Conservation (phyloP, 352 stramenopile genomes). For the Phytopythium cucurbitacearum region DNA sequence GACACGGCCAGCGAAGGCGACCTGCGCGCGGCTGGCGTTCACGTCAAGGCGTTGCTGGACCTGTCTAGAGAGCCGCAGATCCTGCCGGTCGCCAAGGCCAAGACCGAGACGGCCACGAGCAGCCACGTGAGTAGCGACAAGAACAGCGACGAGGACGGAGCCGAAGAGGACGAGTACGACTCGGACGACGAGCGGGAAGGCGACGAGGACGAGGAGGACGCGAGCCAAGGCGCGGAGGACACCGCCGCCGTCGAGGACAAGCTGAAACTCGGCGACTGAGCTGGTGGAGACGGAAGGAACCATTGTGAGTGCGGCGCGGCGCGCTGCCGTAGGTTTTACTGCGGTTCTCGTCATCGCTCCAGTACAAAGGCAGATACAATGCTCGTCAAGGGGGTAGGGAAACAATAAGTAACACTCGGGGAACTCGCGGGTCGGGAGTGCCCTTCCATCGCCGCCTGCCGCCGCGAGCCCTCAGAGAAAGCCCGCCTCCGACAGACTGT, state of each 20-base stretch:
- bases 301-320: too few relatives aligned
- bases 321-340: too few relatives aligned
- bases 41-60: conserved; percentile 56
- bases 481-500: conserved; percentile 83
- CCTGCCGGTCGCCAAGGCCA: conserved; percentile 14
- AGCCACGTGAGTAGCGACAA: conserved; percentile 2
- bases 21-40: conserved; percentile 22
- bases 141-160: conserved; percentile 7
- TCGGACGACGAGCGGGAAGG: conserved; percentile 1
- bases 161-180: conserved; percentile 5
- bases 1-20: conserved; percentile 35
- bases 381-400: background rate
- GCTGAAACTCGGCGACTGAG: background rate
- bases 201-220: conserved; percentile 1
- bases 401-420: conserved; percentile 21
- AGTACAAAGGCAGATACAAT: too few relatives aligned
- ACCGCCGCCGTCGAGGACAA: background rate
- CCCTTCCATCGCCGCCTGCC: background rate
- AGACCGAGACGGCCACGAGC: conserved; percentile 3
- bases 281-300: too few relatives aligned
- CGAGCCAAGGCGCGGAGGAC: background rate
- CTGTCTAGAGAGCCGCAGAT: conserved; percentile 21
- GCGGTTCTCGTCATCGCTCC: too few relatives aligned
- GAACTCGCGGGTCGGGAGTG: conserved; percentile 4
- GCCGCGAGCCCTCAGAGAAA: conserved; percentile 49